Evolutionary conservation across 495 filamentous ascomycete genomes (phyloP).

Genomic region (Xylaria sp.): DNA sequence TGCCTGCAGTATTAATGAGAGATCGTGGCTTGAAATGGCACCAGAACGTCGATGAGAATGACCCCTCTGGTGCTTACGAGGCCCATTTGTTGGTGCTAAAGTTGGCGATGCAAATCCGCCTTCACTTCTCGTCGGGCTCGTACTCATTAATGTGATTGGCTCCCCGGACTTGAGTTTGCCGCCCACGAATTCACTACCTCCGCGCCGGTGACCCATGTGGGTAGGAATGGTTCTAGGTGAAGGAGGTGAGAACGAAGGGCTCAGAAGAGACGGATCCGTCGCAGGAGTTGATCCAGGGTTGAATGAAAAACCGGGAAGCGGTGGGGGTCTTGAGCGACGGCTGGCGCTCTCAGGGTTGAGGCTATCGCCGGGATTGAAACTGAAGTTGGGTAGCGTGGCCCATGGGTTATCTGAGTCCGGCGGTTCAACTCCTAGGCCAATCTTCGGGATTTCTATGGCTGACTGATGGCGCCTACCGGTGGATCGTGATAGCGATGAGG

Average conservation of each 20-base stretch:
- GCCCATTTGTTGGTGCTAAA: constrained; percentile 51
- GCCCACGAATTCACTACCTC: constrained; percentile 80
- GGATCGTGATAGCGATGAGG: constrained; percentile 53
- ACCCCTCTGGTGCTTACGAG: constrained; percentile 60
- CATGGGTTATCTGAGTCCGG: constrained; percentile 38
- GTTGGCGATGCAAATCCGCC: constrained; percentile 58
- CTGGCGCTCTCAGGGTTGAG: constrained; percentile 33
- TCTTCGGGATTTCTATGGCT: constrained; percentile 48
- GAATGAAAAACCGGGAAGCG: constrained; percentile 48
- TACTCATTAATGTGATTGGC: constrained; percentile 63
- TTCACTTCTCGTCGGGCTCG: constrained; percentile 69
- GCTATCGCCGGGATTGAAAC: constrained; percentile 65
- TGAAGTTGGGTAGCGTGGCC: constrained; percentile 66
- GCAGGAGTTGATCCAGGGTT: constrained; percentile 40
- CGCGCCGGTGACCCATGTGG: constrained; percentile 69
- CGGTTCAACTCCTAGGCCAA: constrained; percentile 31
- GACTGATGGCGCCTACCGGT: constrained; percentile 56
- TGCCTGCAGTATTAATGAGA: constrained; percentile 71
- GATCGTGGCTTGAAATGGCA: constrained; percentile 84
- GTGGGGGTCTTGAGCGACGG: constrained; percentile 38
- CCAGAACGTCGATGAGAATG: constrained; percentile 88
- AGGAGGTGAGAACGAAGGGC: constrained; percentile 50
- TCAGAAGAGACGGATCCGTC: constrained; percentile 46
- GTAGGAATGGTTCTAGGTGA: constrained; percentile 54
- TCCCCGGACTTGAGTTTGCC: constrained; percentile 67